Evolutionary conservation across 1,284 basidiomycete species (phyloP).

Genomic region (Austroboletus niveus): DNA sequence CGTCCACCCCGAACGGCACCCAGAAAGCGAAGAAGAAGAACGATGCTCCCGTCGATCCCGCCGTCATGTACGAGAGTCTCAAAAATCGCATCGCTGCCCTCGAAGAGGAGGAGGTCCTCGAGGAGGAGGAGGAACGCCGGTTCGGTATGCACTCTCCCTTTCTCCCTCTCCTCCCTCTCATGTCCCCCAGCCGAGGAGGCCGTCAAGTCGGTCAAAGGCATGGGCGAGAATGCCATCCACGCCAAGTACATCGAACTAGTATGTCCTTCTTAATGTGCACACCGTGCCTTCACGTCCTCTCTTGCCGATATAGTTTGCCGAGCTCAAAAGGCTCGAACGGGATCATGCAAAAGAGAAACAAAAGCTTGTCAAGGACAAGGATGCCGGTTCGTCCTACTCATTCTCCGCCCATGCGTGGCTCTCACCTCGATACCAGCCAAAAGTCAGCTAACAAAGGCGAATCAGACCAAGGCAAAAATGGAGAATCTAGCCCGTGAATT

Average conservation of each 20-base stretch:
- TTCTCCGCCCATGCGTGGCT: conserved; percentile 7
- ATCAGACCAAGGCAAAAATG: conserved; percentile 84
- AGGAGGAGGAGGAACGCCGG: conserved; percentile 76
- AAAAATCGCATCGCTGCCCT: conserved; percentile 81
- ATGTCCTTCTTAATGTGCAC: conserved; percentile 27
- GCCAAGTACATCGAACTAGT: conserved; percentile 83
- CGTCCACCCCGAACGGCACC: conserved; percentile 40
- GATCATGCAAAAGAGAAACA: conserved; percentile 87
- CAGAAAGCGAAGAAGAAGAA: conserved; percentile 67
- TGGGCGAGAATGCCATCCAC: conserved; percentile 76
- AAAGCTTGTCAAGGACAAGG: conserved; percentile 83
- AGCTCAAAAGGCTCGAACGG: conserved; percentile 76
- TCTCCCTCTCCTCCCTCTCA: conserved; percentile 10
- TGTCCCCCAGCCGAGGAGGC: conserved; percentile 69
- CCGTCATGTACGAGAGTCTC: conserved; percentile 79
- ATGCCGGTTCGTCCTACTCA: conserved; percentile 56
- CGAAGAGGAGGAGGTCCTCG: conserved; percentile 79
- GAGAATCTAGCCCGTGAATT: conserved; percentile 81
- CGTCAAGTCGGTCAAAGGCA: conserved; percentile 73
- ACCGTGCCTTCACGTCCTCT: conserved; percentile 16
- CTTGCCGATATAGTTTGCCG: conserved; percentile 61
- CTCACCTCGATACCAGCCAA: conserved; percentile 53
- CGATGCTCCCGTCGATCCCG: conserved; percentile 71
- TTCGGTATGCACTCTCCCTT: conserved; percentile 51
- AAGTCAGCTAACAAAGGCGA: conserved; percentile 77